Conservation (phyloP, 441 rosid species). For the Populus hybrid region DNA sequence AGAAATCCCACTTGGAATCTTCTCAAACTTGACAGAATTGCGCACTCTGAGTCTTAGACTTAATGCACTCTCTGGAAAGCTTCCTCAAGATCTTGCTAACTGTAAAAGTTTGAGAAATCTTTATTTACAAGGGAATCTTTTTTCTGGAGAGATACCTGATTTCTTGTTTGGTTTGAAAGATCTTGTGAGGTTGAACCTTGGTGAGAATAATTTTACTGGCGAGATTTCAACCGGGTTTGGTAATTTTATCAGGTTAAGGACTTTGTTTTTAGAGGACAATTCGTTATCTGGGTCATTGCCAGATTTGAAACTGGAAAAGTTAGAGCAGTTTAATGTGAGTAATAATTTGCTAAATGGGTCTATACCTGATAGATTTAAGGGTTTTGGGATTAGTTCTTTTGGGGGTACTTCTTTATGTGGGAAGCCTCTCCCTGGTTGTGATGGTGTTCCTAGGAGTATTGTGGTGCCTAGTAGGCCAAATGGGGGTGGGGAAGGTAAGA, state of each 20-base stretch:
- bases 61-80: constrained; percentile 53
- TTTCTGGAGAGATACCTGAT: constrained; percentile 77
- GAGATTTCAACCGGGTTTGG: constrained; percentile 50
- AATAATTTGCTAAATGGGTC: constrained; percentile 75
- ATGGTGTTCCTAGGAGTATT: neutral
- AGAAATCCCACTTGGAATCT: constrained; percentile 58
- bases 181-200: constrained; percentile 64
- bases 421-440: constrained; percentile 48
- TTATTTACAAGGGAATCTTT: constrained; percentile 69
- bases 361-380: constrained; percentile 44
- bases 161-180: constrained; percentile 53
- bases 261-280: constrained; percentile 63
- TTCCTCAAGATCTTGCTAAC: constrained; percentile 70
- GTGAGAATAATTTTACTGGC: constrained; percentile 61
- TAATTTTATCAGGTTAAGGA: constrained; percentile 64
- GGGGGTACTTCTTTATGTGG: constrained; percentile 79
- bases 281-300: constrained; percentile 64
- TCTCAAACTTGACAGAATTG: constrained; percentile 65
- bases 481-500: constrained; percentile 26
- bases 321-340: constrained; percentile 80
- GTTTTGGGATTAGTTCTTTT: constrained; percentile 49
- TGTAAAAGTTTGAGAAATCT: constrained; percentile 59
- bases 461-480: constrained; percentile 49
- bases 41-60: constrained; percentile 84
- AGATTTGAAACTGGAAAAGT: constrained; percentile 35